Evolutionary conservation across 805 yeast genomes (phyloP).

Genomic region (Metschnikowia chrysomelidarum): DNA sequence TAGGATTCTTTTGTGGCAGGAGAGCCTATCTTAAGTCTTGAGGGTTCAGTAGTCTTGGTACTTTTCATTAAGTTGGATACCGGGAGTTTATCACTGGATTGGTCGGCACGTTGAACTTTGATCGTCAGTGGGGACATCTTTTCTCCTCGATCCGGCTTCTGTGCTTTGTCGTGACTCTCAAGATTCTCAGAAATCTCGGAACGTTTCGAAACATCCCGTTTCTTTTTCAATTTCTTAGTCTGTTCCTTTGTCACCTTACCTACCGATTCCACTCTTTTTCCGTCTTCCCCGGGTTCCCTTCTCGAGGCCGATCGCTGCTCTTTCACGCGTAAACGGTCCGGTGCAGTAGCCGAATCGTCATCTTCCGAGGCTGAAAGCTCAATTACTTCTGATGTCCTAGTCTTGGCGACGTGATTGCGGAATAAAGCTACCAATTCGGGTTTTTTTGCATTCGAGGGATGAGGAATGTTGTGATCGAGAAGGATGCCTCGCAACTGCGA

Average conservation of each 20-base stretch:
- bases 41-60: too few relatives aligned
- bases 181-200: neutral
- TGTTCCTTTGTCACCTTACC: slow-evolving; percentile 3
- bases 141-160: too few relatives aligned
- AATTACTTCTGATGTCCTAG: slow-evolving; percentile 41
- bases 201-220: neutral
- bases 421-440: slow-evolving; percentile 61
- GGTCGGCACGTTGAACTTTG: too few relatives aligned
- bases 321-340: neutral
- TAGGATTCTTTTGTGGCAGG: too few relatives aligned
- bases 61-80: too few relatives aligned
- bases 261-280: slow-evolving; percentile 3
- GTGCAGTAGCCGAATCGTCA: too few relatives aligned
- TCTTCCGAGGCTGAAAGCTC: neutral
- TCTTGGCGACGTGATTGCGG: slow-evolving; percentile 45
- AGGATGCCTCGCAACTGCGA: slow-evolving; percentile 70
- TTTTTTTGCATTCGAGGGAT: slow-evolving; percentile 66
- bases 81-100: too few relatives aligned
- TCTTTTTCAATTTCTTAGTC: slow-evolving; percentile 2
- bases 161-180: slow-evolving; percentile 11
- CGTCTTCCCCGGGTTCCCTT: too few relatives aligned
- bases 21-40: too few relatives aligned
- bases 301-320: neutral
- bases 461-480: slow-evolving; percentile 57
- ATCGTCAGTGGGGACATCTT: too few relatives aligned